These are phyloP conservation scores for Dimocarpus longan DNA, from an alignment of 345 rosid species.

Conservation along the genomic window DNA sequence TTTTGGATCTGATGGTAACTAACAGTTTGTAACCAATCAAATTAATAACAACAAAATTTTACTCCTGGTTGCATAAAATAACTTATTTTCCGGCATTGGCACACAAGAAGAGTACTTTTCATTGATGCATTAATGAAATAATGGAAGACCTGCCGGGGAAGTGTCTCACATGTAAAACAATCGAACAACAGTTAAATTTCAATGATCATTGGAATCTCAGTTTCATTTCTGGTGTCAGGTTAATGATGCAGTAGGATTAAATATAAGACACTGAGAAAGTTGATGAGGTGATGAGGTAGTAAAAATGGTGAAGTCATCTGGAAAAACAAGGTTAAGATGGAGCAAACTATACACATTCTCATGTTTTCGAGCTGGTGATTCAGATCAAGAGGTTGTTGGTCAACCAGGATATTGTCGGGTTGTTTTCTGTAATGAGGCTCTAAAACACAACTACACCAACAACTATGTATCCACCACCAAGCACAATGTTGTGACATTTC, in stretches of 20 bases:
- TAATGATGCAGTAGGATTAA: not conserved
- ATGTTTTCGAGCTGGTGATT: conserved; percentile 34
- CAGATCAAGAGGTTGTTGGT: conserved; percentile 31
- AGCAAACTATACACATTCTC: conserved; percentile 53
- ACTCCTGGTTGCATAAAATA: too few relatives aligned
- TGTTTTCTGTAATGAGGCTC: conserved; percentile 63
- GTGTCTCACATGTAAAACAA: not conserved
- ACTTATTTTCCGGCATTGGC: conserved; percentile 8
- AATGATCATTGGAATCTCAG: conserved; percentile 6
- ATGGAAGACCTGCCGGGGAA: conserved; percentile 30
- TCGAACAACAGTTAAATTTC: not conserved
- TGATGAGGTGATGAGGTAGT: not conserved
- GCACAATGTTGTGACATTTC: conserved; percentile 58
- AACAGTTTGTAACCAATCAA: too few relatives aligned
- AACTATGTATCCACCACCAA: conserved; percentile 70
- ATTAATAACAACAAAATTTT: too few relatives aligned
- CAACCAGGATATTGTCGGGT: conserved; percentile 45
- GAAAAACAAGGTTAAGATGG: conserved; percentile 40
- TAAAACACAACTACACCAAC: conserved; percentile 40
- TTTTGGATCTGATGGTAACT: too few relatives aligned
- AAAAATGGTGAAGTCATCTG: conserved; percentile 23
- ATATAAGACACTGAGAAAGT: not conserved
- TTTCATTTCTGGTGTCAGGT: not conserved
- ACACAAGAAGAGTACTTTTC: too few relatives aligned
- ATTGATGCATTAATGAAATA: not conserved